phyloP scores from a whole-genome alignment of 805 yeast genomes.

The Wickerhamomyces kurtzmanii region DNA sequence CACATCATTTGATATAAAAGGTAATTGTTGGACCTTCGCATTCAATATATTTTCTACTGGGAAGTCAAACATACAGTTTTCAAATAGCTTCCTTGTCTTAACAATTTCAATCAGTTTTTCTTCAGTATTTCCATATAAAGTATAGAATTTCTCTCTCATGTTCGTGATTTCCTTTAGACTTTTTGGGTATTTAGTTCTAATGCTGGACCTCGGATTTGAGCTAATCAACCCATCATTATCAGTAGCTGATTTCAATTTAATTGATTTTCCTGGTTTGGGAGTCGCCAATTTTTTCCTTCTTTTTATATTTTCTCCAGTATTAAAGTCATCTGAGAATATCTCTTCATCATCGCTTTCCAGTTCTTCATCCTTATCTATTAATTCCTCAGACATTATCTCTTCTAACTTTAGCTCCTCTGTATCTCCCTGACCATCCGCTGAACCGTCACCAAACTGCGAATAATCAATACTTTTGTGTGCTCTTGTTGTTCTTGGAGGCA shows the following conservation, averaged over 20 bases:
- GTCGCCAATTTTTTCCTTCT: neutral
- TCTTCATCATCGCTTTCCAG: conserved; percentile 3
- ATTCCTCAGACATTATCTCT: conserved; percentile 3
- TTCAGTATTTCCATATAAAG: conserved; percentile 42
- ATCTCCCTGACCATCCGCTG: conserved; percentile 7
- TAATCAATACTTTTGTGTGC: conserved; percentile 5
- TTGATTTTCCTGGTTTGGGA: conserved; percentile 1
- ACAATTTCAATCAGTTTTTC: conserved; percentile 30
- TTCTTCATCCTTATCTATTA: conserved; percentile 4
- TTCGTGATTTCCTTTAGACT: conserved; percentile 21
- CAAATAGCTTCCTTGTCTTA: conserved; percentile 40
- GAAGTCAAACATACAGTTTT: conserved; percentile 32
- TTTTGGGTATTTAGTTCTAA: conserved; percentile 13
- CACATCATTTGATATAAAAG: conserved; percentile 5
- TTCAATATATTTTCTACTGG: conserved; percentile 23
- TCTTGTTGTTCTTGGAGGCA: conserved; percentile 2
- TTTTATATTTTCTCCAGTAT: conserved; percentile 3
- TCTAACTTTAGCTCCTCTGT: conserved; percentile 6
- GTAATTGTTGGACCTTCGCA: conserved; percentile 10
- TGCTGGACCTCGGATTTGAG: conserved; percentile 2
- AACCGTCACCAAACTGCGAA: conserved; percentile 4
- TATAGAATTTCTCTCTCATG: conserved; percentile 29
- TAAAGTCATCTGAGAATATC: conserved; percentile 1
- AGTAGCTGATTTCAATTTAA: conserved; percentile 1
- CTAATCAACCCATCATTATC: neutral